Evolutionary conservation across 805 yeast species (phyloP), one percentile per base, ranked within the genome.

Genomic region (Pichia eremophila): DNA sequence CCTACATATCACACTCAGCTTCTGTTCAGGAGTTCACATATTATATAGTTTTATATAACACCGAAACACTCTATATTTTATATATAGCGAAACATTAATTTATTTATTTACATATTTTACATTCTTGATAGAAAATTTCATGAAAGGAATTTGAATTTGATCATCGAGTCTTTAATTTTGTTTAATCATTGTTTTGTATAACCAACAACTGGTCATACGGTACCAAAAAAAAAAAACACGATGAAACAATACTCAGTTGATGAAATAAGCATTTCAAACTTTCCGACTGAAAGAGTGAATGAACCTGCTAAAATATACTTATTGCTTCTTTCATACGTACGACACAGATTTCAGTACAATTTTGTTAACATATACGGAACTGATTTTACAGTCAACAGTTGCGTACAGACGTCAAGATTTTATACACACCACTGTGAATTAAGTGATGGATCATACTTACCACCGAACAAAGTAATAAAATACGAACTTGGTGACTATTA

Each of bases 371-470:
- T 52, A 9, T 44, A 44, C 22, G 53, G 54, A 9, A 58, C 63
- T 1, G 66, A 62, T 43, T 55, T 61, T 45, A 60, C 62, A 6
- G 29, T 36, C 4, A 45, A 57, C 7, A 17, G 29, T 5, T 41
- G 46, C 28, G 36, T 54, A 5, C 38, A 34, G 15, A 10, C 36
- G 2, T 34, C 36, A 34, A 12, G 36, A 34, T 34, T 34, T 15
- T 34, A 34, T 14, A 34, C 36, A 10, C 36, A 34, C 7, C 36
- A 34, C 17, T 34, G 36, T 15, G 36, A 34, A 34, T 14, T 34
- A 4, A 9, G 14, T 8, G 17, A 34, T 15, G 17, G 12, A 10
- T 14, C 17, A 15, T 34, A 10, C 8, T 15, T 34, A 15, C 15
- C 9, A 34, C 36, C 18, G 3, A 34, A 34, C 36, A 34, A 15